Evolutionary conservation across 2,329 filamentous ascomycete genomes (phyloP).

Genomic region (Furcasterigmium furcatum): DNA sequence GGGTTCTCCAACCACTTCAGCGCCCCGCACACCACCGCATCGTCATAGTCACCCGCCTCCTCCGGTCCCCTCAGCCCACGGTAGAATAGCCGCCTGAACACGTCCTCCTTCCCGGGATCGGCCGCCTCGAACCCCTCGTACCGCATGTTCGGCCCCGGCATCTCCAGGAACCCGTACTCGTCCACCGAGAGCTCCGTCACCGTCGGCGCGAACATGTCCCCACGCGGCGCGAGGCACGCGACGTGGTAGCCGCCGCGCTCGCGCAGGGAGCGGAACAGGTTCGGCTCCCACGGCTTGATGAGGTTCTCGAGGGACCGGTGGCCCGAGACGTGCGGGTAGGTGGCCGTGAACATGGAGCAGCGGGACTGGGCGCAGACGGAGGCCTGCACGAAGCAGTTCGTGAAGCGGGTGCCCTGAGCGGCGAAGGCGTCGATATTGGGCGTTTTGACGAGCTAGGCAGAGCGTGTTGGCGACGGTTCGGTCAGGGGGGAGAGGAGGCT

Average conservation of each 20-base stretch:
- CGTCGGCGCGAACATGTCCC: conserved; percentile 34
- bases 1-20: conserved; percentile 38
- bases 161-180: conserved; percentile 39
- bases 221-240: conserved; percentile 36
- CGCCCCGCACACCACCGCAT: conserved; percentile 34
- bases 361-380: conserved; percentile 41
- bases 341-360: conserved; percentile 41
- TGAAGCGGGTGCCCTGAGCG: conserved; percentile 30
- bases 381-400: conserved; percentile 39
- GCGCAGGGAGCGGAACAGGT: conserved; percentile 38
- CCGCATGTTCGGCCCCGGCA: conserved; percentile 16
- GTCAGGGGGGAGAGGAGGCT: conserved; percentile 5
- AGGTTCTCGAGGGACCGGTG: conserved; percentile 41
- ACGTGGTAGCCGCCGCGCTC: conserved; percentile 39
- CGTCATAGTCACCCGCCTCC: conserved; percentile 38
- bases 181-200: conserved; percentile 36
- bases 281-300: conserved; percentile 44
- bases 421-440: conserved; percentile 39
- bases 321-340: conserved; percentile 39
- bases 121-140: conserved; percentile 5
- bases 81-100: conserved; percentile 36
- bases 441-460: conserved; percentile 24
- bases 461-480: conserved; percentile 14
- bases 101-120: conserved; percentile 18
- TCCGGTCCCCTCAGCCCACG: conserved; percentile 28